Evolutionary conservation across 192 early-diverging fungal genomes (phyloP).

Genomic region (Obelidium mucronatum): DNA sequence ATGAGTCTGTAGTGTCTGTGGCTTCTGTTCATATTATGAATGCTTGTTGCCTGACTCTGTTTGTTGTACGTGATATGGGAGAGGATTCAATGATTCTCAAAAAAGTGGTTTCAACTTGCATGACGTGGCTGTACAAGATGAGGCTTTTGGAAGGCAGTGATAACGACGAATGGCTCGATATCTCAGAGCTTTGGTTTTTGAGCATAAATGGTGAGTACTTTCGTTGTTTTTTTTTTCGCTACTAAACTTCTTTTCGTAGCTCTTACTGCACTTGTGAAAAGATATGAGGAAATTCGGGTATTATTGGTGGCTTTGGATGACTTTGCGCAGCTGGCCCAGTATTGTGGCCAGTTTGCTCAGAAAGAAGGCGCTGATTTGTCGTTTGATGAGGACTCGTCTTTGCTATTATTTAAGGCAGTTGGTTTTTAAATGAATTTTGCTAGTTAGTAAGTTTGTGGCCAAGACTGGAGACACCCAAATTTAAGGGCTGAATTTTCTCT

Average conservation of each 20-base stretch:
- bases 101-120: neutral
- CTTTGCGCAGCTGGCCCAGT: neutral
- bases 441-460: too few relatives aligned
- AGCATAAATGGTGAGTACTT: too few relatives aligned
- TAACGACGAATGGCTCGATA: neutral
- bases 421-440: too few relatives aligned
- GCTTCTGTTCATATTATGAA: conserved; percentile 13
- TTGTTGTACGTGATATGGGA: conserved; percentile 1
- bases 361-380: neutral
- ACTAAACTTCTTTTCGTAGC: too few relatives aligned
- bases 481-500: too few relatives aligned
- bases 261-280: neutral
- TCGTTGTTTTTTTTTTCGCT: too few relatives aligned
- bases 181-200: conserved; percentile 28
- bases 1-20: neutral
- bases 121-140: neutral
- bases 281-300: neutral
- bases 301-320: neutral
- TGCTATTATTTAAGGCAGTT: neutral
- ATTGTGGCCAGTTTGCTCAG: neutral
- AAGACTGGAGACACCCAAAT: too few relatives aligned
- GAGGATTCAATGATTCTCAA: neutral
- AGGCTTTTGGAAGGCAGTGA: neutral
- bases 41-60: conserved; percentile 24
- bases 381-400: neutral